phyloP scores from a whole-genome alignment of 768 basidiomycete genomes.

The Leccinum uliginosum region DNA sequence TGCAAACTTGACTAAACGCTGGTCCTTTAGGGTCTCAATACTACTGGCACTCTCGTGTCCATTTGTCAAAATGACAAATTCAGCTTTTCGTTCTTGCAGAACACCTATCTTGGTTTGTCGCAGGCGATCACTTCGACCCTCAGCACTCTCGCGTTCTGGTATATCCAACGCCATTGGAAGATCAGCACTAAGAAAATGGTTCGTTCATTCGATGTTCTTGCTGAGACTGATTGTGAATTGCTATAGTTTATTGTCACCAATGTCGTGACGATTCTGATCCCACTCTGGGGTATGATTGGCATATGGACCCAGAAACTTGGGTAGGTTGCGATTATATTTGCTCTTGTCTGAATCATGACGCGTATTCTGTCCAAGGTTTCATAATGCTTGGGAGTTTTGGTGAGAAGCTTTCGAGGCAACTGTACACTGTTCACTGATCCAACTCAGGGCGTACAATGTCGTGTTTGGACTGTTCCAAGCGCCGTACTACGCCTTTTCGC shows the following conservation, averaged over 20 bases:
- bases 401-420: constrained; percentile 23
- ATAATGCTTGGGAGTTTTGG: constrained; percentile 89
- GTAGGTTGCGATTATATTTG: constrained; percentile 32
- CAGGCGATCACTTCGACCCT: constrained; percentile 73
- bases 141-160: constrained; percentile 77
- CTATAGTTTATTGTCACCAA: constrained; percentile 71
- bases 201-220: constrained; percentile 1
- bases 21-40: constrained; percentile 62
- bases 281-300: constrained; percentile 84
- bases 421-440: not conserved
- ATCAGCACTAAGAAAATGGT: constrained; percentile 82
- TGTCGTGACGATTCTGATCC: constrained; percentile 70
- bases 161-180: constrained; percentile 75
- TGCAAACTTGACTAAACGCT: not conserved
- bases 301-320: constrained; percentile 77
- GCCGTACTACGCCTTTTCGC: constrained; percentile 82
- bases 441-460: constrained; percentile 67
- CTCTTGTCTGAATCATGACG: constrained; percentile 2
- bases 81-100: constrained; percentile 74
- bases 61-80: constrained; percentile 84
- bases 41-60: constrained; percentile 67
- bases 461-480: constrained; percentile 80
- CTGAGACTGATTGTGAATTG: not conserved
- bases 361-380: constrained; percentile 42
- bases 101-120: constrained; percentile 71